Percentiles rank a stretch among this genome's conserved stretches.
Conservation (phyloP, 306 rosid genomes). For the Trifolium dubium region DNA sequence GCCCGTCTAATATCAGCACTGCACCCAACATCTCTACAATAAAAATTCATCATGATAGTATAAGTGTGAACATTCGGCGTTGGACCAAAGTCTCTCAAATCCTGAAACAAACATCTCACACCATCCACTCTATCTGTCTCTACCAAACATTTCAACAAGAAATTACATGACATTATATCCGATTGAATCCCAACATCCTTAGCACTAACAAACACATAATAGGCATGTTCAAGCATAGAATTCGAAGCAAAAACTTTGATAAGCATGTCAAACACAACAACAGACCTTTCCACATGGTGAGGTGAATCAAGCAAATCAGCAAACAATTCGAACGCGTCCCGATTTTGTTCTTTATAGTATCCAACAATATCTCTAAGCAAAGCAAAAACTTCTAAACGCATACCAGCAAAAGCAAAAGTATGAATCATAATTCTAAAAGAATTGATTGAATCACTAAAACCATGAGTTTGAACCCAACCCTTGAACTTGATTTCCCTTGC, state of each 20-base stretch:
- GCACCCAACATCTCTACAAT: constrained; percentile 51
- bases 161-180: constrained; percentile 55
- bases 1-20: constrained; percentile 53
- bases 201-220: constrained; percentile 54
- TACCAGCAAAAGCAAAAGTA: constrained; percentile 54
- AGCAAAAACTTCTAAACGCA: constrained; percentile 56
- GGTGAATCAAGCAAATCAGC: constrained; percentile 54
- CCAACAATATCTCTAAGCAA: constrained; percentile 54
- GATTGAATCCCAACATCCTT: constrained; percentile 54
- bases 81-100: constrained; percentile 58
- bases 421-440: constrained; percentile 59
- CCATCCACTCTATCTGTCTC: constrained; percentile 54
- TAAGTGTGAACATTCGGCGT: constrained; percentile 59
- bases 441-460: constrained; percentile 35
- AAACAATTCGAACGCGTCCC: constrained; percentile 38
- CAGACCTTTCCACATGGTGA: constrained; percentile 42
- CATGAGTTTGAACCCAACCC: background rate
- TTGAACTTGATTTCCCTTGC: constrained; percentile 56
- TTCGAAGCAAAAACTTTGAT: constrained; percentile 61
- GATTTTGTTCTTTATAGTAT: background rate
- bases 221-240: constrained; percentile 66
- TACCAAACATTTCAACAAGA: constrained; percentile 72
- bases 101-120: constrained; percentile 50
- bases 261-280: constrained; percentile 57
- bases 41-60: constrained; percentile 67